A percentile compares a stretch with the other conserved stretches of the same genome.
Conservation (phyloP, 768 basidiomycete genomes). For the Tricholoma bakamatsutake region DNA sequence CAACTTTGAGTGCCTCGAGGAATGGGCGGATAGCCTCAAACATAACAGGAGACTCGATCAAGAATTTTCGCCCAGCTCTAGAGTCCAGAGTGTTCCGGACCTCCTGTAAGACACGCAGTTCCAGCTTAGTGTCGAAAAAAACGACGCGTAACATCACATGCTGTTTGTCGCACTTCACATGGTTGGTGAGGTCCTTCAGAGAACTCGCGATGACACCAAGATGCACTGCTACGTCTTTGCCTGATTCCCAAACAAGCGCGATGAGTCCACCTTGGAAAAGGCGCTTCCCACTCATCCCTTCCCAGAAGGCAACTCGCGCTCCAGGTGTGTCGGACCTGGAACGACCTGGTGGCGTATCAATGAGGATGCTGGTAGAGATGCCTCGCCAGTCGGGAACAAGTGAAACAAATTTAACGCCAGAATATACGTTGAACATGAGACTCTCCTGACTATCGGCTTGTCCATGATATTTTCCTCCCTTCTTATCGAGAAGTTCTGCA, state of each 20-base stretch:
- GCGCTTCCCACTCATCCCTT: constrained; percentile 50
- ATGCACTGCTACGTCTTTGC: constrained; percentile 32
- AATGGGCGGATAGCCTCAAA: constrained; percentile 66
- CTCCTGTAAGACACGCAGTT: constrained; percentile 37
- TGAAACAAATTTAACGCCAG: constrained; percentile 41
- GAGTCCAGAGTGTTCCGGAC: constrained; percentile 17
- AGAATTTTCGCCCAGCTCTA: constrained; percentile 24
- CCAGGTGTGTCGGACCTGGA: constrained; percentile 36
- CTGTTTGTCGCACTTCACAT: constrained; percentile 26
- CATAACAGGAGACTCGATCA: constrained; percentile 62
- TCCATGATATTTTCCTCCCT: constrained; percentile 57
- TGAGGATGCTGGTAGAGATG: constrained; percentile 38
- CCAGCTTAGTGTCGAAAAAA: constrained; percentile 59
- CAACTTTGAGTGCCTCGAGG: constrained; percentile 51
- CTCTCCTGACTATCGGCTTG: constrained; percentile 34
- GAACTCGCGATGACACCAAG: constrained; percentile 48
- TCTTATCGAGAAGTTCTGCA: constrained; percentile 37
- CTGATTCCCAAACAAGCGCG: constrained; percentile 46
- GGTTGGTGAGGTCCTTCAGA: constrained; percentile 38
- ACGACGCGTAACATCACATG: constrained; percentile 42
- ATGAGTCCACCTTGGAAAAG: constrained; percentile 60
- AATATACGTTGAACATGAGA: constrained; percentile 60
- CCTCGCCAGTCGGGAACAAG: constrained; percentile 47
- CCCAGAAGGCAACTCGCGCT: constrained; percentile 53
- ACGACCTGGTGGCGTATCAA: constrained; percentile 51